Percentiles rank a stretch among this genome's conserved stretches.
phyloP scores from a whole-genome alignment of 2,329 filamentous ascomycete species.

The Apiospora hydei region DNA sequence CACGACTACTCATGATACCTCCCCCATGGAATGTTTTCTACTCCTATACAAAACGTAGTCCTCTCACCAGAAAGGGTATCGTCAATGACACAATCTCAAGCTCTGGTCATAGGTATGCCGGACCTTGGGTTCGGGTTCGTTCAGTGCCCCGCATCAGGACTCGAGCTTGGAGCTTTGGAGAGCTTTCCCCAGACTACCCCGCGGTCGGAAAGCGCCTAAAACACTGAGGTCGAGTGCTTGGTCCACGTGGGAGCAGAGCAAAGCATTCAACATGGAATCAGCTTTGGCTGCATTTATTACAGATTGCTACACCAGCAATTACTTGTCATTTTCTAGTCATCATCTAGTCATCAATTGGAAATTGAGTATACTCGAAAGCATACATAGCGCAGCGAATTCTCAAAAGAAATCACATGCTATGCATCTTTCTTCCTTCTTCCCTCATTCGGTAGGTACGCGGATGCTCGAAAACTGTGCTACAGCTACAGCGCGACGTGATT shows the following conservation, averaged over 20 bases:
- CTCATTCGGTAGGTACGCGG: background rate
- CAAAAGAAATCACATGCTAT: background rate
- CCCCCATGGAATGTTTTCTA: background rate
- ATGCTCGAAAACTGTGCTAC: background rate
- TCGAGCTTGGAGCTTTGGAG: background rate
- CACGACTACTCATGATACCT: no score
- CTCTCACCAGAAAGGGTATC: no score
- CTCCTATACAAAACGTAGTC: background rate
- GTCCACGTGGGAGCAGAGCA: background rate
- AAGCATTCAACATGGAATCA: background rate
- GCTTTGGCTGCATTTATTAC: background rate
- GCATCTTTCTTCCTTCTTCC: background rate
- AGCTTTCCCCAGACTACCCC: slow-evolving; percentile 22
- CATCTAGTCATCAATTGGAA: no score
- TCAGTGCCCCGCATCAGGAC: slow-evolving; percentile 7
- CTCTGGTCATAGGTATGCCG: no score
- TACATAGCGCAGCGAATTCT: background rate
- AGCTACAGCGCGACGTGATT: background rate
- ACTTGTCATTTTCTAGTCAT: no score
- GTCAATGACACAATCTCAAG: background rate
- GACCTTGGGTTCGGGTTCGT: background rate
- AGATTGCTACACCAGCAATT: background rate
- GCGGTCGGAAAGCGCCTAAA: background rate
- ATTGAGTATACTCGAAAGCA: background rate
- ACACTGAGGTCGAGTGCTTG: background rate